These are phyloP conservation scores for Tagetes patula DNA, from an alignment of 129 eudicot genomes.

Conservation along the genomic window DNA sequence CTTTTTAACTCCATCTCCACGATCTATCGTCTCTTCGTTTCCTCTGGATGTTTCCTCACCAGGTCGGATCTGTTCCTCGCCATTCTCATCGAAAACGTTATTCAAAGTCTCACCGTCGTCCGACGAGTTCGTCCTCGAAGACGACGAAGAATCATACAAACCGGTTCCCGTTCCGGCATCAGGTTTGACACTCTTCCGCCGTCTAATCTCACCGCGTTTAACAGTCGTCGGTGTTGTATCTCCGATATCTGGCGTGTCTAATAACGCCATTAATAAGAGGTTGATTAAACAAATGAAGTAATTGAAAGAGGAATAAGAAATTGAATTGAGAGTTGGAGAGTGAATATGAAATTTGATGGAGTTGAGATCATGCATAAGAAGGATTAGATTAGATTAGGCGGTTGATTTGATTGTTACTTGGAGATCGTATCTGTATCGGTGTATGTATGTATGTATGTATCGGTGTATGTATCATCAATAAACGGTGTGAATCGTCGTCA, in stretches of 20 bases:
- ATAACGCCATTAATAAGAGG: slow-evolving; percentile 27
- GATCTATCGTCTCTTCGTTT: slow-evolving; percentile 19
- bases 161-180: slow-evolving; percentile 26
- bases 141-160: slow-evolving; percentile 31
- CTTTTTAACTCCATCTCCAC: slow-evolving; percentile 12
- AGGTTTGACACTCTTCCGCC: slow-evolving; percentile 20
- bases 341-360: neutral
- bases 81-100: neutral
- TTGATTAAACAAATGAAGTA: slow-evolving; percentile 7
- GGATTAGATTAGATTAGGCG: slow-evolving; percentile 34
- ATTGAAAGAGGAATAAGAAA: neutral
- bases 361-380: slow-evolving; percentile 20
- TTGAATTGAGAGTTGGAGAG: neutral
- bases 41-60: slow-evolving; percentile 14
- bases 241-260: slow-evolving; percentile 36
- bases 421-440: slow-evolving; percentile 12
- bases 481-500: neutral
- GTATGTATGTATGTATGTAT: slow-evolving; percentile 18
- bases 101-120: slow-evolving; percentile 31
- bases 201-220: slow-evolving; percentile 30
- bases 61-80: slow-evolving; percentile 21
- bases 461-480: neutral
- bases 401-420: slow-evolving; percentile 33
- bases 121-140: slow-evolving; percentile 32
- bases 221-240: slow-evolving; percentile 17